phyloP scores from a whole-genome alignment of 768 basidiomycete genomes.

The Collybiopsis luxurians region DNA sequence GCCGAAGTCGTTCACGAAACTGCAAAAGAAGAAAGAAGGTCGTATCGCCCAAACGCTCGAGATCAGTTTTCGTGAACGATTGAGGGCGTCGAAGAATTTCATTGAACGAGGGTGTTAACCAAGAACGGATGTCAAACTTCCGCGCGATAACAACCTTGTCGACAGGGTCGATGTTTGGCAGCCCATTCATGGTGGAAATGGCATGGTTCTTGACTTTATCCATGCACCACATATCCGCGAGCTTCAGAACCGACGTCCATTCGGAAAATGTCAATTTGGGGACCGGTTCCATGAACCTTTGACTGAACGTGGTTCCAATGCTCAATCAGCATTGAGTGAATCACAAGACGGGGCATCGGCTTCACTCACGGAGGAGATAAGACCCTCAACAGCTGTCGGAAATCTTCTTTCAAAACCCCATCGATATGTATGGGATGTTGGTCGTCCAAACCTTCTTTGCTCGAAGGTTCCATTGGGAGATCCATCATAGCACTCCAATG shows the following conservation, averaged over 20 bases:
- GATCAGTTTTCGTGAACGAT: neutral
- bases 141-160: neutral
- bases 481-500: neutral
- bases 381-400: constrained; percentile 2
- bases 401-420: neutral
- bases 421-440: neutral
- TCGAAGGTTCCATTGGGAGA: neutral
- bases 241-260: neutral
- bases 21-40: neutral
- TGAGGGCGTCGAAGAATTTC: neutral
- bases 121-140: neutral
- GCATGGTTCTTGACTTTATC: neutral
- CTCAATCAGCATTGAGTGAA: neutral
- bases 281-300: neutral
- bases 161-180: neutral
- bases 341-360: neutral
- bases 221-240: neutral
- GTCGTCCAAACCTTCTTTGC: neutral
- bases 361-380: neutral
- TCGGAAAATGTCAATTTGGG: neutral
- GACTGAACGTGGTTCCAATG: neutral
- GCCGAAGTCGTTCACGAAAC: neutral
- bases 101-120: neutral
- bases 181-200: neutral
- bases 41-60: neutral